Evolutionary conservation across 1,139 yeast genomes (phyloP).

Genomic region (Pneumocystis jirovecii): DNA sequence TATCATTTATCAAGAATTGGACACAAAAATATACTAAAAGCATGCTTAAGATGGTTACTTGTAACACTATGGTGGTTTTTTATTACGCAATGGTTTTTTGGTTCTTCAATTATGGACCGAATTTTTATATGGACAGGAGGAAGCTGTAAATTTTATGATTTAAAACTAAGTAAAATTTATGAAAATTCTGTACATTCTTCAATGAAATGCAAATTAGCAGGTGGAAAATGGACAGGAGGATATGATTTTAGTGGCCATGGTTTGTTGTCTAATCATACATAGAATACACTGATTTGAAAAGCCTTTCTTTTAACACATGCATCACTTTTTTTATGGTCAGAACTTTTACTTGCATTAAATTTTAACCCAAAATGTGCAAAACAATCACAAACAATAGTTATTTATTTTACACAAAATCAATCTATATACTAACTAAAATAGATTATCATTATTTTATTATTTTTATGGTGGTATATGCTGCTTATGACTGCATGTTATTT

Average conservation of each 20-base stretch:
- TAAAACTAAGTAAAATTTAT: constrained; percentile 4
- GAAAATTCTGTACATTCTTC: not conserved
- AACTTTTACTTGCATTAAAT: constrained; percentile 32
- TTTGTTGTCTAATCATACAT: constrained; percentile 19
- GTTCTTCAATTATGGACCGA: constrained; percentile 78
- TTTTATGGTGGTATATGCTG: constrained; percentile 76
- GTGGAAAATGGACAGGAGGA: constrained; percentile 79
- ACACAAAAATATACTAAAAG: constrained; percentile 12
- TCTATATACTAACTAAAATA: constrained; percentile 20
- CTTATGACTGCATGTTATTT: constrained; percentile 71
- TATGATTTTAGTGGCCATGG: constrained; percentile 96
- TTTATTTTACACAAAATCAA: constrained; percentile 7
- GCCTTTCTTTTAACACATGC: constrained; percentile 50
- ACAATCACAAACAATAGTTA: constrained; percentile 4
- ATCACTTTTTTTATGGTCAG: constrained; percentile 54
- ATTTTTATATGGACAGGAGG: constrained; percentile 78
- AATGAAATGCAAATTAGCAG: constrained; percentile 33
- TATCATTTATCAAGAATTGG: constrained; percentile 13
- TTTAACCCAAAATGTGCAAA: constrained; percentile 10
- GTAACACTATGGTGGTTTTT: constrained; percentile 68
- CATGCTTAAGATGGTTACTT: constrained; percentile 27
- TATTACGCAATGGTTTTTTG: constrained; percentile 83
- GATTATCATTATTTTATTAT: constrained; percentile 32
- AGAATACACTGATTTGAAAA: not conserved
- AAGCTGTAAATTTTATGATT: constrained; percentile 31